Percentiles rank a stretch among this genome's conserved stretches.
Evolutionary conservation across 371 early-diverging fungal genomes (phyloP).

Genomic region (Mortierella sp.): DNA sequence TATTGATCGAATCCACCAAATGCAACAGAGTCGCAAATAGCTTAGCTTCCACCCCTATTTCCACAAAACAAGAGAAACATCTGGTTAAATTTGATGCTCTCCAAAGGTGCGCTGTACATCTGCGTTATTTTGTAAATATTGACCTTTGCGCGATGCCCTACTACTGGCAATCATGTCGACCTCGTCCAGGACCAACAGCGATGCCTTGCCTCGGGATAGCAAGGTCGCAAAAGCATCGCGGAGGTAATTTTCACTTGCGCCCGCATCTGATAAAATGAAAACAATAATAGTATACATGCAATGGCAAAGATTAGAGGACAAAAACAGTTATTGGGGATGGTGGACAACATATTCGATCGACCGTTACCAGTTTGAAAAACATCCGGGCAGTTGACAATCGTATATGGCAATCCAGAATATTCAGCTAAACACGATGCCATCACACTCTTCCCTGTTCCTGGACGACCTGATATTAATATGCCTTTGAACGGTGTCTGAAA

Average conservation of each 20-base stretch:
- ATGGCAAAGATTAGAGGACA: too few relatives aligned
- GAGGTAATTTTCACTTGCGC: constrained; percentile 64
- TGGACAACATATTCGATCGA: not conserved
- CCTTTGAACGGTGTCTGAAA: constrained; percentile 57
- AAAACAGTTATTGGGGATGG: too few relatives aligned
- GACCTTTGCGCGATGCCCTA: constrained; percentile 56
- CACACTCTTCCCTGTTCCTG: constrained; percentile 75
- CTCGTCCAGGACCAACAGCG: constrained; percentile 70
- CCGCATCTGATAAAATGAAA: constrained; percentile 60
- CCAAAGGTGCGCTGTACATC: not conserved
- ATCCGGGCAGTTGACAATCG: constrained; percentile 75
- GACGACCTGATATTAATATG: constrained; percentile 65
- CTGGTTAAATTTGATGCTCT: not conserved
- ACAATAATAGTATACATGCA: not conserved
- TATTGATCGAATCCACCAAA: constrained; percentile 60
- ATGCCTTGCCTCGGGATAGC: constrained; percentile 33
- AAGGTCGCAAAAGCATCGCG: constrained; percentile 55
- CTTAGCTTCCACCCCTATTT: constrained; percentile 56
- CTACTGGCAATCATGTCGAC: constrained; percentile 68
- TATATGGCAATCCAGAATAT: constrained; percentile 64
- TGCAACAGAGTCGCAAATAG: constrained; percentile 55
- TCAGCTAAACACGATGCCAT: constrained; percentile 64
- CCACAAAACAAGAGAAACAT: not conserved
- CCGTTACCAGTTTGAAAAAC: constrained; percentile 71
- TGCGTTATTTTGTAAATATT: constrained; percentile 4